These are phyloP conservation scores for Astraeus odoratus DNA, from an alignment of 768 basidiomycete genomes.

Conservation along the genomic window DNA sequence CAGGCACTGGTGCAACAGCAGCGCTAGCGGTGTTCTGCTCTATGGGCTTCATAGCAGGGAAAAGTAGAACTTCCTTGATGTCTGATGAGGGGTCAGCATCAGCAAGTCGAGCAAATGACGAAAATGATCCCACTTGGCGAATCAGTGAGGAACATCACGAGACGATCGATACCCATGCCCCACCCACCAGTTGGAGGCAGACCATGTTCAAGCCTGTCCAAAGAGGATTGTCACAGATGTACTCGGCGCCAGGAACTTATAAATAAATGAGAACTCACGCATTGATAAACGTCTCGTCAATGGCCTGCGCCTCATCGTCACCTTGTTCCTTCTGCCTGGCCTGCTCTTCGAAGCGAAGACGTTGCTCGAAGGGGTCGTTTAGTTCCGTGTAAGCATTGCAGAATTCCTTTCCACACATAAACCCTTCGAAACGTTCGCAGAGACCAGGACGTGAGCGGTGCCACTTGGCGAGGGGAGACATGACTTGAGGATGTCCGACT, in stretches of 20 bases:
- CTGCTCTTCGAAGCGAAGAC: conserved; percentile 94
- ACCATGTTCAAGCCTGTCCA: conserved; percentile 85
- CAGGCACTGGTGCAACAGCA: conserved; percentile 5
- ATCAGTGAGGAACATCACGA: conserved; percentile 98
- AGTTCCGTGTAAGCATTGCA: conserved; percentile 99
- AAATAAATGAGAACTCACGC: conserved; percentile 51
- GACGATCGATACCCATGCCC: conserved; percentile 92
- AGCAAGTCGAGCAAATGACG: background rate
- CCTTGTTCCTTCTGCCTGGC: conserved; percentile 91
- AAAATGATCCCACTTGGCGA: conserved; percentile 64
- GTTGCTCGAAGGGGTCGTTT: conserved; percentile 97
- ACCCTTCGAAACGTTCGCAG: conserved; percentile 98
- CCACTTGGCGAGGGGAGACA: conserved; percentile 99
- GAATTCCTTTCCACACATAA: conserved; percentile 97
- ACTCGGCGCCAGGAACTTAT: too few species aligned
- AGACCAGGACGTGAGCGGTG: conserved; percentile 95
- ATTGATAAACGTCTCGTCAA: conserved; percentile 93
- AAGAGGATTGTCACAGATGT: background rate
- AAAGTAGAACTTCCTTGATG: conserved; percentile 93
- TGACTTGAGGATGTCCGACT: conserved; percentile 98
- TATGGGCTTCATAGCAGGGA: conserved; percentile 95
- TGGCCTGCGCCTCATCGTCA: conserved; percentile 96
- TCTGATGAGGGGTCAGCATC: conserved; percentile 38
- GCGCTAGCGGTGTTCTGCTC: conserved; percentile 36
- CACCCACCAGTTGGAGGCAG: conserved; percentile 97